Base-by-base conservation (phyloP, 2,329 filamentous ascomycete species). In the Teratosphaeria destructans region DNA sequence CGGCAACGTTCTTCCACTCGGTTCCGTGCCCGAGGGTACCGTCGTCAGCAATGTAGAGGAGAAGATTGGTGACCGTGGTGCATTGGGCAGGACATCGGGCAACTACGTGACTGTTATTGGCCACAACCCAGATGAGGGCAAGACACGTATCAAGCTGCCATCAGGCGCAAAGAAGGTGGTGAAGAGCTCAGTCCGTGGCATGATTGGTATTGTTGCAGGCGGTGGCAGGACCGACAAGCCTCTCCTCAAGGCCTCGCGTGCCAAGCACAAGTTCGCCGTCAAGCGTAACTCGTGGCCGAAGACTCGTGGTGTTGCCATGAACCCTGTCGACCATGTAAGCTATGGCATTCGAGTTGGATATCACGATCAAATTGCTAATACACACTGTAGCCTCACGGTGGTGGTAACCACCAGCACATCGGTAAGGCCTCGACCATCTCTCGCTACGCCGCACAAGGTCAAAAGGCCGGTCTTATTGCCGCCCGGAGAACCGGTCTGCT, bases 241-340 rank as follows among this genome's bases (percentile, higher is more conserved):
- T 74, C 85, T 99, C 78, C 84, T 99, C 75, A 99, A 99, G 93
- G 94, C 94, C 75, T 97, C 93, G 76, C 90, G 94, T 78, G 94
- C 94, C 76, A 99, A 97, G 90, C 93, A 97, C 79, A 99, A 99
- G 89, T 99, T 96, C 83, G 91, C 92, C 73, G 95, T 96, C 83
- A 99, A 99, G 91, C 91, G 94, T 78, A 97, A 99, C 90, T 93
- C 87, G 77, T 99, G 94, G 94, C 94, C 94, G 82, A 96, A 95
- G 90, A 99, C 94, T 85, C 93, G 94, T 94, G 94, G 94, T 96
- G 94, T 99, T 88, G 94, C 94, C 81, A 99, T 99, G 94, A 99
- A 99, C 85, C 94, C 94, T 75, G 94, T 99, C 76, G 94, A 99
- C 83, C 94, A 99, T 86, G 80, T 82, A 81, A 77, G 80, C 23